Base-by-base conservation (phyloP, 164 flowering plant species). In the Umbilicus rupestris region DNA sequence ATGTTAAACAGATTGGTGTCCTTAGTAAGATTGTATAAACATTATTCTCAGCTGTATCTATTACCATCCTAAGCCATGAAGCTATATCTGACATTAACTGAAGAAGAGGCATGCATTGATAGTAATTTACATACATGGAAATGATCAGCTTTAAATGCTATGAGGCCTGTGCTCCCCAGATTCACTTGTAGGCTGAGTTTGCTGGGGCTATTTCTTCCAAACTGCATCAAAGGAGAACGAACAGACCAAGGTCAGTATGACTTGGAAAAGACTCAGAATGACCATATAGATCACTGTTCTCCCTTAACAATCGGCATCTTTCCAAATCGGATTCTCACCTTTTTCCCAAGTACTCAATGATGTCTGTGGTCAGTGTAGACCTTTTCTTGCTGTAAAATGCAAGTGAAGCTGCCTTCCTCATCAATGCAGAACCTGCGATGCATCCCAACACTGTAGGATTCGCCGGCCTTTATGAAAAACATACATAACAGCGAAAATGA, bases 391-490 rank as follows among this genome's bases (percentile, higher is more conserved):
- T 69, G 71, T 77, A 69, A 68, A 92, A 95, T 35, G 99, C 99
- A 66, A 77, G 75, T 20, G 89, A 80, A 41, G 99, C 98, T 64
- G 97, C 96, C 66, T 85, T 87, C 71, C 98, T 86, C 78, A 92
- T 49, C 60, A 95, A 65, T 42, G 80, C 83, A 28, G 96, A 87
- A 31, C 86, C 99, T 68, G 98, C 94, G 69, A 92, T 83, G 83
- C 91, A 80, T 12, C 99, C 98, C 84, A 86, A 70, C 24, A 90
- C 69, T 41, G 89, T 79, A 0, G 98, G 96, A 71, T 86, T 95
- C 57, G 39, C 62, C 12, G 68, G 65, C 33, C 85, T 80, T 68
- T 5, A 22, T 50, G 3, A 62, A 41, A 45, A 68, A 58, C 50
- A 28, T 20, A 30, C 22, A 22, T 39, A 47, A 41, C 28, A 67